Percentiles rank a stretch among this genome's conserved stretches.
phyloP scores from a whole-genome alignment of 805 yeast species.

The Saccharomycopsis oosterbeekiorum region DNA sequence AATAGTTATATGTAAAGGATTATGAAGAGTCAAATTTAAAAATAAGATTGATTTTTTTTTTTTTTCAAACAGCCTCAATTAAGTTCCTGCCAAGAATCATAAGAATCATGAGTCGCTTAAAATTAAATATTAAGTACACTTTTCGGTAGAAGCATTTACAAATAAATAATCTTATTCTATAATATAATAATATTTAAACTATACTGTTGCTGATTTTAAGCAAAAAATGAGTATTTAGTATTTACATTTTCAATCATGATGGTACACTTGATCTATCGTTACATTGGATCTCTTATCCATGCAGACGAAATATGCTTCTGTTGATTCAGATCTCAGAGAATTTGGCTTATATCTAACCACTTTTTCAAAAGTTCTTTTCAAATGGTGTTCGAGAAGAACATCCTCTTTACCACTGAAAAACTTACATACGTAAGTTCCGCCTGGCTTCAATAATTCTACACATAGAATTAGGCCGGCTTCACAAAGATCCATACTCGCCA shows the following conservation, averaged over 20 bases:
- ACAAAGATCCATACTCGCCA: constrained; percentile 63
- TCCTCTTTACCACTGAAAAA: constrained; percentile 81
- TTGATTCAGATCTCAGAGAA: constrained; percentile 70
- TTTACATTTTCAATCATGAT: neutral
- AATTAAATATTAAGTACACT: neutral
- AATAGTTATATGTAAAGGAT: neutral
- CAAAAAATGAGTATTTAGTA: no score
- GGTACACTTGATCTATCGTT: constrained; percentile 32
- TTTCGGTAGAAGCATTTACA: neutral
- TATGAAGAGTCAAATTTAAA: neutral
- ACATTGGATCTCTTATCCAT: constrained; percentile 33
- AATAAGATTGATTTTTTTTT: no score
- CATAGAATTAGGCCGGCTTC: constrained; percentile 82
- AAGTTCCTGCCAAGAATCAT: neutral
- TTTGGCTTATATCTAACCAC: constrained; percentile 71
- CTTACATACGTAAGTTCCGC: constrained; percentile 75
- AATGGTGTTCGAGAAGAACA: constrained; percentile 43
- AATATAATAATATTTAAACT: no score
- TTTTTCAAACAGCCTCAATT: no score
- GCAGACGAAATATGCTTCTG: constrained; percentile 76
- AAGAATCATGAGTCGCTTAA: neutral
- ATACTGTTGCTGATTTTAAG: no score
- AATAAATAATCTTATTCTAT: no score
- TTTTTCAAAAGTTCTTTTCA: constrained; percentile 46
- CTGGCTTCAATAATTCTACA: constrained; percentile 53